Conservation (phyloP, 2,329 filamentous ascomycete genomes). For the Clarireedia monteithiana region DNA sequence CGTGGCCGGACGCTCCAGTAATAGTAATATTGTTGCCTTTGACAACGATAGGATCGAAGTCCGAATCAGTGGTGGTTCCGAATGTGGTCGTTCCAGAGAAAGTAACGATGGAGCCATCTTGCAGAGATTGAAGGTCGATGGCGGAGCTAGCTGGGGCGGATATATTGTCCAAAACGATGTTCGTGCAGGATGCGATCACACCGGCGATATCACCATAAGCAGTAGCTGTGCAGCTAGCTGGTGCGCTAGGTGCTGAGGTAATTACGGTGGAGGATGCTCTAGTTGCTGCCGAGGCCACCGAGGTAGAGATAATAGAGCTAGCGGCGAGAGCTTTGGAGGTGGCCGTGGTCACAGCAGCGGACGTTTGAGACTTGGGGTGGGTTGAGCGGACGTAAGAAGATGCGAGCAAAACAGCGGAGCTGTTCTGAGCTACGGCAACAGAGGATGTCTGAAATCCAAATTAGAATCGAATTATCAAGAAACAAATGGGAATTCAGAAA, state of each 20-base stretch:
- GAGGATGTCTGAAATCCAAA: not conserved
- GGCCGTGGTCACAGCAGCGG: not conserved
- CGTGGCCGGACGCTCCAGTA: constrained; percentile 20
- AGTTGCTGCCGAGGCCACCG: not conserved
- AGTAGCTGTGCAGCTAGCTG: constrained; percentile 42
- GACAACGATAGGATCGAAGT: constrained; percentile 46
- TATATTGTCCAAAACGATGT: constrained; percentile 35
- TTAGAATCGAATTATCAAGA: not conserved
- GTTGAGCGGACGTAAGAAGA: too few species aligned
- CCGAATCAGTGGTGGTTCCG: constrained; percentile 56
- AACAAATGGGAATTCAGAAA: too few species aligned
- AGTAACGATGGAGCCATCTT: constrained; percentile 39
- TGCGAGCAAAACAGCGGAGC: too few species aligned
- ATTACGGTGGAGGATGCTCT: not conserved
- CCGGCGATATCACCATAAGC: constrained; percentile 34
- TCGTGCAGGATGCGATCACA: constrained; percentile 34
- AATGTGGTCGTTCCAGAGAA: constrained; percentile 60
- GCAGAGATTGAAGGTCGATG: constrained; percentile 34
- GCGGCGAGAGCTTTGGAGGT: not conserved
- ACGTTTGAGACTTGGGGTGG: too few species aligned
- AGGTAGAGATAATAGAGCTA: not conserved
- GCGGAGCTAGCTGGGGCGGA: constrained; percentile 32
- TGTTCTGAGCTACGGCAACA: too few species aligned
- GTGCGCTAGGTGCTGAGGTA: not conserved
- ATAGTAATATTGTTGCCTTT: constrained; percentile 20